Evolutionary conservation across 1,284 basidiomycete species (phyloP).

Genomic region (Ceratorhiza oryzae-sativae): DNA sequence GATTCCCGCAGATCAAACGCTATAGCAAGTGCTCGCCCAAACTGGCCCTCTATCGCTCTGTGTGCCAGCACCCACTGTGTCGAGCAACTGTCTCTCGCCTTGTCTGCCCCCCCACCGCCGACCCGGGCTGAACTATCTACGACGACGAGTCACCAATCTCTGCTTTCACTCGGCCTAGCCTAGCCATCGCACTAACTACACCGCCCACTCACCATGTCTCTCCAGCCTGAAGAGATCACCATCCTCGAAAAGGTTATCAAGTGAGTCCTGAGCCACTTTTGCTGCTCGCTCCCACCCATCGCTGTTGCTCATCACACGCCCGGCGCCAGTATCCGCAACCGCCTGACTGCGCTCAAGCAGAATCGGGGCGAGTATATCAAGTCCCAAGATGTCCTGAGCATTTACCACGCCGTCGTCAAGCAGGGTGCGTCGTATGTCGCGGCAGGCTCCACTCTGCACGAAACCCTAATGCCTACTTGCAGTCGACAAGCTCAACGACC

Average conservation of each 20-base stretch:
- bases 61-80: background rate
- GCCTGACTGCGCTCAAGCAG: constrained; percentile 86
- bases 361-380: constrained; percentile 89
- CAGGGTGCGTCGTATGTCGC: constrained; percentile 67
- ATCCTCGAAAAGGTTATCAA: constrained; percentile 96
- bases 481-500: constrained; percentile 69
- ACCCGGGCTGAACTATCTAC: constrained; percentile 11
- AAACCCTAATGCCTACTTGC: background rate
- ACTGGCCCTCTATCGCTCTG: constrained; percentile 19
- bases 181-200: background rate
- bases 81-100: constrained; percentile 5
- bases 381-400: constrained; percentile 88
- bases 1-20: constrained; percentile 15
- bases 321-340: constrained; percentile 81
- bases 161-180: constrained; percentile 1
- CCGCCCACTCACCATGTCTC: constrained; percentile 37
- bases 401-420: constrained; percentile 94
- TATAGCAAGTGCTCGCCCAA: constrained; percentile 35
- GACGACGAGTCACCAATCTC: constrained; percentile 27
- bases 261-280: constrained; percentile 55
- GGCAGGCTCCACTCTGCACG: background rate
- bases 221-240: constrained; percentile 64
- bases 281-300: constrained; percentile 36
- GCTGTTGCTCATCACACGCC: constrained; percentile 46
- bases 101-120: constrained; percentile 13